Percentiles rank a stretch among this genome's conserved stretches.
Evolutionary conservation across 495 filamentous ascomycete genomes (phyloP).

Genomic region (Hyaloscypha finlandica): DNA sequence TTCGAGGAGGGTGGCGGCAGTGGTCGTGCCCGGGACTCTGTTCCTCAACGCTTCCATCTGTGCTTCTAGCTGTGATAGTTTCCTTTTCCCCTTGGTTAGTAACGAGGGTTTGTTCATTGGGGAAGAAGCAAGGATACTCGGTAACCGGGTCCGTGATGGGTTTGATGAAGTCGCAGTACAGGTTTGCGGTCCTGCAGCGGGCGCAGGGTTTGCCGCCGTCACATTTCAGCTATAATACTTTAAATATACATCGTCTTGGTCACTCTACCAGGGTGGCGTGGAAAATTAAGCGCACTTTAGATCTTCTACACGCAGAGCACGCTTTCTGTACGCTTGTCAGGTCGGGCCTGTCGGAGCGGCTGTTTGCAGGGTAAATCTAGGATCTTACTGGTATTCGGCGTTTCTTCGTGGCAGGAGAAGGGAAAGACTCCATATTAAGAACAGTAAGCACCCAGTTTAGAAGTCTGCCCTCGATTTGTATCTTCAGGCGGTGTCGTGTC

Average conservation of each 20-base stretch:
- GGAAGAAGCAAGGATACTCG: neutral
- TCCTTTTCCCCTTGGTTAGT: neutral
- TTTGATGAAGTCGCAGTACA: constrained; percentile 21
- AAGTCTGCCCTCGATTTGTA: neutral
- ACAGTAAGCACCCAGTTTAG: neutral
- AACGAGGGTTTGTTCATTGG: neutral
- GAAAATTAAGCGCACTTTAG: constrained; percentile 15
- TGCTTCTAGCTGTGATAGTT: constrained; percentile 7
- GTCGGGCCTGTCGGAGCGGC: neutral
- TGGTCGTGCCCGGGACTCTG: constrained; percentile 1
- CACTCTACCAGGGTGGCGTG: too few species aligned
- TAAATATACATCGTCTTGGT: neutral
- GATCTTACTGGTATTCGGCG: constrained; percentile 9
- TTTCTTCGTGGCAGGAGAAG: constrained; percentile 6
- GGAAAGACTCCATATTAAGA: constrained; percentile 4
- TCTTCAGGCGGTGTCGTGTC: neutral
- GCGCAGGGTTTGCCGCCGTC: constrained; percentile 29
- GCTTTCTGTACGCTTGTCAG: constrained; percentile 24
- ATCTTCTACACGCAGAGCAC: constrained; percentile 21
- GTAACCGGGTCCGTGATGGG: constrained; percentile 7
- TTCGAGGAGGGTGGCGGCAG: constrained; percentile 1
- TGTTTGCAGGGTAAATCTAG: too few species aligned
- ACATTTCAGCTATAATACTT: constrained; percentile 19
- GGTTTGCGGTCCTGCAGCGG: constrained; percentile 15
- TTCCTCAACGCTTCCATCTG: constrained; percentile 12